A percentile compares a stretch with the other conserved stretches of the same genome.
These are phyloP conservation scores for Paraglomus brasilianum DNA, from an alignment of 192 early-diverging fungal species.

Conservation along the genomic window DNA sequence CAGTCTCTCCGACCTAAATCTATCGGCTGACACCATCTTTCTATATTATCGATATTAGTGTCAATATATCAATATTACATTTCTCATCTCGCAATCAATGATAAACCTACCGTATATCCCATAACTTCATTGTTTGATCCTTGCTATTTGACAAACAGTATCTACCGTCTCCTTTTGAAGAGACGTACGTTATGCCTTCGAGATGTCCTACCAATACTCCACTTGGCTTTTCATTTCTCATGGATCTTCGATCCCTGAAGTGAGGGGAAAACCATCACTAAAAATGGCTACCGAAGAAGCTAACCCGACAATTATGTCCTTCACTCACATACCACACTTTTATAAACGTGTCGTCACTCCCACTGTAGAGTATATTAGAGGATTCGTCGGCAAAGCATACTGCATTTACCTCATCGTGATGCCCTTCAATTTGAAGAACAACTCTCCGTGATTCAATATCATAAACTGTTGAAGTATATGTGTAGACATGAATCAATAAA, in stretches of 20 bases:
- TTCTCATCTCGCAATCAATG: not conserved
- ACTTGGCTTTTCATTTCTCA: conserved; percentile 44
- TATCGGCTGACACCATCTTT: conserved; percentile 25
- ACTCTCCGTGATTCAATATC: conserved; percentile 55
- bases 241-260: conserved; percentile 56
- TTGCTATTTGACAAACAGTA: conserved; percentile 67
- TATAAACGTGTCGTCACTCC: conserved; percentile 59
- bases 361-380: conserved; percentile 61
- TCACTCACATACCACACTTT: conserved; percentile 56
- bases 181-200: conserved; percentile 69
- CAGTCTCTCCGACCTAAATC: conserved; percentile 30
- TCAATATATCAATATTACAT: conserved; percentile 21
- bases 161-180: conserved; percentile 63
- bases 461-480: conserved; percentile 41
- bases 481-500: not conserved
- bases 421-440: conserved; percentile 50
- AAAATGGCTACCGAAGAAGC: not conserved
- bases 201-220: conserved; percentile 69
- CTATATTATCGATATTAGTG: not conserved
- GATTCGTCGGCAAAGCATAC: conserved; percentile 54
- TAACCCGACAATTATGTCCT: not conserved
- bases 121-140: conserved; percentile 68
- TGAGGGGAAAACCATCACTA: not conserved
- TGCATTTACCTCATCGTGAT: conserved; percentile 70
- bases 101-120: conserved; percentile 54